Evolutionary conservation across 257 asterid species (phyloP).

Genomic region (Paulownia fortunei): DNA sequence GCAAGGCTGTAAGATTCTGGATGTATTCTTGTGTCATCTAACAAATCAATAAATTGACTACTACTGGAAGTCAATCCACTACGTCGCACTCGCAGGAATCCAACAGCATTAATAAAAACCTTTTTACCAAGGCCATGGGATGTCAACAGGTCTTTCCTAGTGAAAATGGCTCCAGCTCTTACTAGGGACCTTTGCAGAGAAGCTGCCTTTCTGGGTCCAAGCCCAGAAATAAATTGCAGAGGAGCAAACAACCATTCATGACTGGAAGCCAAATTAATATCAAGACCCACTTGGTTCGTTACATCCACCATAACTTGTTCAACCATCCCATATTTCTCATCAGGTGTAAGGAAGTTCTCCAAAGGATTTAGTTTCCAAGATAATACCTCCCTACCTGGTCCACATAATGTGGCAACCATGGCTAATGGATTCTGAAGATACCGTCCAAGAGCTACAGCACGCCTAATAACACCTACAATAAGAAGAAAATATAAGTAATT

Average conservation of each 20-base stretch:
- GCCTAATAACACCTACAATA: conserved; percentile 78
- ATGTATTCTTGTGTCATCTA: conserved; percentile 96
- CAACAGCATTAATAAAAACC: conserved; percentile 93
- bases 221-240: conserved; percentile 89
- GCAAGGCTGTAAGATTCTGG: conserved; percentile 95
- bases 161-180: conserved; percentile 84
- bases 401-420: conserved; percentile 90
- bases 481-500: not conserved
- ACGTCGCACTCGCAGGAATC: conserved; percentile 85
- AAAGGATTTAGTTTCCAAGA: conserved; percentile 91
- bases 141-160: conserved; percentile 85
- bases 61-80: conserved; percentile 90
- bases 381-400: conserved; percentile 89
- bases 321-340: conserved; percentile 88
- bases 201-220: conserved; percentile 97
- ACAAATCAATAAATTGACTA: conserved; percentile 80
- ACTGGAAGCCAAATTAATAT: conserved; percentile 65
- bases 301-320: conserved; percentile 96
- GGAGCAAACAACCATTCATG: conserved; percentile 98
- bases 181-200: conserved; percentile 85
- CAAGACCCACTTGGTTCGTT: conserved; percentile 95
- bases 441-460: conserved; percentile 97
- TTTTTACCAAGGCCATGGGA: conserved; percentile 85
- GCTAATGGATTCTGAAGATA: conserved; percentile 92
- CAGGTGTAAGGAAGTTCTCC: conserved; percentile 91